Evolutionary conservation across 768 basidiomycete species (phyloP).

Genomic region (Serendipita sp.): DNA sequence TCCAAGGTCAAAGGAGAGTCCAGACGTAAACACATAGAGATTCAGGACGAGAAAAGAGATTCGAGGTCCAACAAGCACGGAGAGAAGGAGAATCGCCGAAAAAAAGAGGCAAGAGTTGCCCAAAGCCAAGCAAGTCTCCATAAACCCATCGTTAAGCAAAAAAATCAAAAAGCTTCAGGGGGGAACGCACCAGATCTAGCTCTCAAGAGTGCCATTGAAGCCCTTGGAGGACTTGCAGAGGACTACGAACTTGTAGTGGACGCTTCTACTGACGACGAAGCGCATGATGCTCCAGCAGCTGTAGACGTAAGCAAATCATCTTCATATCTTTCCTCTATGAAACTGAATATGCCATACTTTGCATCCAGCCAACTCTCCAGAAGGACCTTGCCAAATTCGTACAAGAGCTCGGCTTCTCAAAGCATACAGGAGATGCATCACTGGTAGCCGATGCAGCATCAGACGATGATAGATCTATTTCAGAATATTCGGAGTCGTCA

Average conservation of each 20-base stretch:
- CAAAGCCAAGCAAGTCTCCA: no score
- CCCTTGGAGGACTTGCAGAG: constrained; percentile 33
- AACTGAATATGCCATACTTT: not conserved
- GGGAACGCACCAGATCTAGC: no score
- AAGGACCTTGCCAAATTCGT: constrained; percentile 35
- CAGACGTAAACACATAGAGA: no score
- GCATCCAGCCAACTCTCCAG: constrained; percentile 25
- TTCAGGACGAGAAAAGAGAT: no score
- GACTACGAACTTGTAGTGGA: constrained; percentile 33
- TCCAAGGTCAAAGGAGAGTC: no score
- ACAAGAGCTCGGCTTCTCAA: constrained; percentile 19
- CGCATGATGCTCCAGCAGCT: constrained; percentile 17
- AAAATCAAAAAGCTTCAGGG: no score
- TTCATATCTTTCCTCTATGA: not conserved
- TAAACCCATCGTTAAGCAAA: no score
- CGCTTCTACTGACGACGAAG: constrained; percentile 19
- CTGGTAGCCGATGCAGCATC: not conserved
- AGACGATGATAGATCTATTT: constrained; percentile 20
- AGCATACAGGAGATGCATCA: not conserved
- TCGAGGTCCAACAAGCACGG: no score
- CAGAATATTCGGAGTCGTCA: constrained; percentile 14
- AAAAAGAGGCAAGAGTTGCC: no score
- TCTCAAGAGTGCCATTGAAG: constrained; percentile 23
- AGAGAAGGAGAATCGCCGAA: no score
- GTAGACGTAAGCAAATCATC: constrained; percentile 10